Evolutionary conservation across 1,284 basidiomycete species (phyloP), one percentile per base, ranked within the genome.

Genomic region (Pseudozyma thailandica): DNA sequence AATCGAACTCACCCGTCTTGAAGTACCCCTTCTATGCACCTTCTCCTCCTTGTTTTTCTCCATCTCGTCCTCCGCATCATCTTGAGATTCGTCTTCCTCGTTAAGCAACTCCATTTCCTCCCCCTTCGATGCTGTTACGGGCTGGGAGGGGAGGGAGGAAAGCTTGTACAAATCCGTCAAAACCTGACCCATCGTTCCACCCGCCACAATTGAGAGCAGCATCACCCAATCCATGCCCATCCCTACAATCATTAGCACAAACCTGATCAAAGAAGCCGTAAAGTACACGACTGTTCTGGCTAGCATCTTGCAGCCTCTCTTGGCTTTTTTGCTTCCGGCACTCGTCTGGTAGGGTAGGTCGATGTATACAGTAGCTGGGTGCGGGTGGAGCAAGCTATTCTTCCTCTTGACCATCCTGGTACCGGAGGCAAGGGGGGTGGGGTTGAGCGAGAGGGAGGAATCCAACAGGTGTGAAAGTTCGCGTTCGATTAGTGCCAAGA

Each of bases 221-320:
- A 72, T 16, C 26, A 60, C 30, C 69, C 69, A 72, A 39, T 72
- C 69, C 69, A 72, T 72, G 5, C 69, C 62, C 69, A 72, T 72
- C 1, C 38, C 51, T 1, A 72, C 41, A 27, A 72, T 65, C 69
- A 72, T 72, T n/a, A 72, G 45, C 6, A 72, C 28, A 39, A 65
- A 72, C 5, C 69, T 30, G 3, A 58, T 3, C 31, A 58, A n/a
- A 1, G 69, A 61, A 6, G 50, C 61, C 15, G 8, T 23, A 18
- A 61, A 64, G 15, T 37, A 61, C 20, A 57, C 64, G 13, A 18
- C 16, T 8, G 30, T 60, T 16, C 57, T 37, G 5, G n/a, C 38
- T 4, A 44, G 5, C n/a, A 58, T n/a, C 37, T 4, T 39, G 1
- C 20, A 2, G 0, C 10, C 25, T 30, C 44, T 9, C 9, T 16